These are phyloP conservation scores for Sparassis latifolia DNA, from an alignment of 1,284 basidiomycete species.

Conservation along the genomic window DNA sequence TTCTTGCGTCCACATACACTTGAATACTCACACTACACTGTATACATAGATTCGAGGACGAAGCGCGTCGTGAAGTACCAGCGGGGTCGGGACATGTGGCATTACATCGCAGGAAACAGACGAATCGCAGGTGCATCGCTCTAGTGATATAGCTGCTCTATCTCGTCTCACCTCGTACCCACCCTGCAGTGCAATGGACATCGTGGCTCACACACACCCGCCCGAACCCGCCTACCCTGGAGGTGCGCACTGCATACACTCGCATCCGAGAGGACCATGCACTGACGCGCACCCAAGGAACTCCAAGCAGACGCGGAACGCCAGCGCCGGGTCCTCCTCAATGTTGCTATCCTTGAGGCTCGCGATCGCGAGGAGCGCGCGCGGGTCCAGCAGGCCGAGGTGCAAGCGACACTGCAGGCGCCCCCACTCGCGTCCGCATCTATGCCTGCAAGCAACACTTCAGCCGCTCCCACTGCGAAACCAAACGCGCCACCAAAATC, in stretches of 20 bases:
- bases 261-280: not conserved
- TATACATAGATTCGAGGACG: conserved; percentile 14
- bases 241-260: conserved; percentile 11
- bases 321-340: conserved; percentile 17
- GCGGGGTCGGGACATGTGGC: conserved; percentile 21
- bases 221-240: conserved; percentile 21
- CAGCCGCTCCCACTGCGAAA: not conserved
- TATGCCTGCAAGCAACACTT: not conserved
- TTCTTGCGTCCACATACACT: too few relatives aligned
- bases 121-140: conserved; percentile 19
- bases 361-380: conserved; percentile 20
- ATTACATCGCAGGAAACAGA: conserved; percentile 20
- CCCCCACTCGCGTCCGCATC: not conserved
- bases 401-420: conserved; percentile 9
- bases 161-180: not conserved
- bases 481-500: not conserved
- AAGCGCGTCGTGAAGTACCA: conserved; percentile 28
- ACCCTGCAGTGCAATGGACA: conserved; percentile 23
- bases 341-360: conserved; percentile 23
- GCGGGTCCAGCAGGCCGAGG: not conserved
- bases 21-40: not conserved
- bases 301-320: conserved; percentile 22
- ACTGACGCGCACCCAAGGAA: conserved; percentile 13
- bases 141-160: not conserved
- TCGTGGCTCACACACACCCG: conserved; percentile 29